Conservation (phyloP, 2,329 filamentous ascomycete species). For the Curvularia hawaiiensis region DNA sequence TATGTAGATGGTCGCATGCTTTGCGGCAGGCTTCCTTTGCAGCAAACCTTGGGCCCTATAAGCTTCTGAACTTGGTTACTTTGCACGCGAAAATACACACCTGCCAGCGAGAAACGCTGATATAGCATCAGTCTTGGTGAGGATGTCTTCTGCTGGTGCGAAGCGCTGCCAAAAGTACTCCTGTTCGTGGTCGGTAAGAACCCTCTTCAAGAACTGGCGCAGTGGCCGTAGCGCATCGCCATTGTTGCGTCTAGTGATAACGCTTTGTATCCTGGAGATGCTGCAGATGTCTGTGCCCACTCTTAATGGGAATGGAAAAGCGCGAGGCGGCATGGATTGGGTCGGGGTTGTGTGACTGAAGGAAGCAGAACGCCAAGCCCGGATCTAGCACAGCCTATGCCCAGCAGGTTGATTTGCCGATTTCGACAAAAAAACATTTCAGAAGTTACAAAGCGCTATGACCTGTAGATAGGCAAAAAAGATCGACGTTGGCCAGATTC, state of each 20-base stretch:
- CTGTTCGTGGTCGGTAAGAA: constrained; percentile 42
- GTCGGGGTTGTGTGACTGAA: not conserved
- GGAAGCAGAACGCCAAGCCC: not conserved
- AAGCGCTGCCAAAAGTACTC: constrained; percentile 41
- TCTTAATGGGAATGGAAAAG: constrained; percentile 69
- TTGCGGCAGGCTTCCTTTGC: constrained; percentile 59
- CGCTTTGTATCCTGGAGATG: constrained; percentile 65
- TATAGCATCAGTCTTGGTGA: constrained; percentile 23
- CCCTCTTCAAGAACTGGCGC: constrained; percentile 26
- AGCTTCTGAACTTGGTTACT: constrained; percentile 2
- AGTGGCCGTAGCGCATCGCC: constrained; percentile 15
- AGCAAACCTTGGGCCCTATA: constrained; percentile 48
- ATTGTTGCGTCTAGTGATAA: constrained; percentile 53
- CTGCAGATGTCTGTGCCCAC: constrained; percentile 82
- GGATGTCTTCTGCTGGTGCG: constrained; percentile 13
- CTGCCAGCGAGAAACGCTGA: constrained; percentile 43
- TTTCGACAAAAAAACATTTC: not conserved
- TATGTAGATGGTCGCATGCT: constrained; percentile 42
- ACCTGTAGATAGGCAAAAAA: constrained; percentile 25
- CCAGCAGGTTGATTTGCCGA: not conserved
- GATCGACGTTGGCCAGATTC: constrained; percentile 47
- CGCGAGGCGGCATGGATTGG: constrained; percentile 49
- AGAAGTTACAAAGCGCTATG: not conserved
- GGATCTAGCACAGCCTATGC: not conserved
- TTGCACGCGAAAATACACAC: constrained; percentile 26